Base-by-base conservation (phyloP, 176 grass and related monocot species). In the Paspalum vaginatum region DNA sequence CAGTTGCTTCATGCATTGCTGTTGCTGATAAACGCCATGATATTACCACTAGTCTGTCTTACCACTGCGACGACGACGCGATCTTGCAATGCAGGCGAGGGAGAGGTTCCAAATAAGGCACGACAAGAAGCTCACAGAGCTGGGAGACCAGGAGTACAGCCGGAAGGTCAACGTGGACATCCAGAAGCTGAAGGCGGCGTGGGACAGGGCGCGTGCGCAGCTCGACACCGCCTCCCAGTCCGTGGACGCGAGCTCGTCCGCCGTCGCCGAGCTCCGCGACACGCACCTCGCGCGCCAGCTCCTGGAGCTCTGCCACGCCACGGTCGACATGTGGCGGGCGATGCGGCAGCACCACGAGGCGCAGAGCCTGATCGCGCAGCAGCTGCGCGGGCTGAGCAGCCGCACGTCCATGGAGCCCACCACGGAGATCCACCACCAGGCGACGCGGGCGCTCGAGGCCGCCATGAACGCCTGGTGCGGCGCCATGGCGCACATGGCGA, bases 181-280 rank as follows among this genome's bases (percentile, higher is more conserved):
- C 76, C 78, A 78, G 44, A 90, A 85, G 84, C 90, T 88, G 38
- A 94, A 93, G 81, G 21, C 66, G 2, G 76, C 67, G 74, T 94
- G 92, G 86, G 81, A 88, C 17, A 82, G 83, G 57, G 87, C 87
- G 50, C 79, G 79, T 18, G 68, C 61, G 56, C 82, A 92, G 81
- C 87, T 97, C 22, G 24, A 20, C 7, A 43, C 85, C 8, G 56
- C 87, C 2, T 76, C 84, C 2, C 46, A 88, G 63, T 78, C 89
- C 61, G 85, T 90, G 58, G 79, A 52, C 59, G 72, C 89, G 60
- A 87, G 37, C 46, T 65, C 85, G 75, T n/a, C 85, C 11, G 73
- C 94, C 12, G 78, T 97, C 60, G 61, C 88, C 11, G 61, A 77
- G 82, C 80, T 93, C 62, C 91, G 94, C 20, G 91, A 97, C 79